phyloP scores from a whole-genome alignment of 2,329 filamentous ascomycete genomes.

The Monilinia vaccinii-corymbosi region DNA sequence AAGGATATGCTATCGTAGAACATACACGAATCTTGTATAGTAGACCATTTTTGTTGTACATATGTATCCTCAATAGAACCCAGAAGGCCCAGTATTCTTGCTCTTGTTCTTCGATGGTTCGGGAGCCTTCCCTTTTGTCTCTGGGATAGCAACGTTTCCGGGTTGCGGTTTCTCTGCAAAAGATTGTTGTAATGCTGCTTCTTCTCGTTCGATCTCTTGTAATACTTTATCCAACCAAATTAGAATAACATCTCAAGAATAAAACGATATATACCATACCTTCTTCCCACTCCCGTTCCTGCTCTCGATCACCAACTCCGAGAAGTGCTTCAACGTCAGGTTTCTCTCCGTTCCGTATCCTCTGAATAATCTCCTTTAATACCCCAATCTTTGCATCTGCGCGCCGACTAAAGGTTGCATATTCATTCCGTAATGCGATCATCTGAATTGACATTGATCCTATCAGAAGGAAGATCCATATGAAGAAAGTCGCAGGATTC shows the following conservation, averaged over 20 bases:
- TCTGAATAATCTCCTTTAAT: conserved; percentile 66
- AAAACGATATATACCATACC: conserved; percentile 40
- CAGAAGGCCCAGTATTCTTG: conserved; percentile 23
- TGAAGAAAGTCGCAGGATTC: conserved; percentile 78
- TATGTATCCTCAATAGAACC: conserved; percentile 24
- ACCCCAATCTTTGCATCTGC: conserved; percentile 71
- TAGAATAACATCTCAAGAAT: conserved; percentile 1
- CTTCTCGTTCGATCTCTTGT: conserved; percentile 57
- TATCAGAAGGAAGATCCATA: conserved; percentile 74
- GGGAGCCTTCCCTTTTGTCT: conserved; percentile 10
- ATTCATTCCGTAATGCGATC: conserved; percentile 70
- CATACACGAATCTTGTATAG: conserved; percentile 18
- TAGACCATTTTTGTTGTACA: conserved; percentile 3
- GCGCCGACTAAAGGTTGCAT: conserved; percentile 60
- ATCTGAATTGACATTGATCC: conserved; percentile 95
- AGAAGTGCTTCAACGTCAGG: conserved; percentile 79
- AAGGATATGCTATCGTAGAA: conserved; percentile 51
- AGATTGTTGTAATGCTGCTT: conserved; percentile 35
- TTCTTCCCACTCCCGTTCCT: conserved; percentile 83
- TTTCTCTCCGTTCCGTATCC: conserved; percentile 60
- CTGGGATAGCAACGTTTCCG: neutral
- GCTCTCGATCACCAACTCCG: conserved; percentile 65
- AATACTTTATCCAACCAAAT: conserved; percentile 39
- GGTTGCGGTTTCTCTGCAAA: conserved; percentile 20
- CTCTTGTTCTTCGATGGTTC: conserved; percentile 14